phyloP scores from a whole-genome alignment of 1,139 yeast species.

The Candida pseudoviswanathii region DNA sequence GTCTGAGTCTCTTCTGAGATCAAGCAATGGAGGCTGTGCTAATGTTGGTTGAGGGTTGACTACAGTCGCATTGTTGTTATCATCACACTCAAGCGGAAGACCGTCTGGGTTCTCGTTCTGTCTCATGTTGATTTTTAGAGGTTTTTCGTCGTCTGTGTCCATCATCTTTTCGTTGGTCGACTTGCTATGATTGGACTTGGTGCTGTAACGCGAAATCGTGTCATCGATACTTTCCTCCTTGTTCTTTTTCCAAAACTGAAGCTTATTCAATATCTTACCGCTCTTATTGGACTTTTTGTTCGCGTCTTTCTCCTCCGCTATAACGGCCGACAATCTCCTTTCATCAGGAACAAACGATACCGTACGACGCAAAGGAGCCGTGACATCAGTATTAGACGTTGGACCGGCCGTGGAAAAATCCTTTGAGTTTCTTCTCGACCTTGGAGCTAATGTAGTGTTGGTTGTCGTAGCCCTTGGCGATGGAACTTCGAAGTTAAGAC shows the following conservation, averaged over 20 bases:
- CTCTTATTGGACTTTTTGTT: constrained; percentile 22
- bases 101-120: constrained; percentile 9
- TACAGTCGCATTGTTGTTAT: not conserved
- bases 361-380: constrained; percentile 20
- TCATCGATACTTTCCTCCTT: constrained; percentile 15
- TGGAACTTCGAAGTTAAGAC: constrained; percentile 10
- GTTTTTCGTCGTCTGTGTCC: constrained; percentile 9
- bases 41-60: not conserved
- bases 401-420: constrained; percentile 12
- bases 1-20: constrained; percentile 2
- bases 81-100: not conserved
- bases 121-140: constrained; percentile 7
- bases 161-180: constrained; percentile 6
- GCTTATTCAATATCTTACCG: constrained; percentile 32
- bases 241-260: constrained; percentile 46
- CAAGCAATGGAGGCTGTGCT: not conserved
- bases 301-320: constrained; percentile 15
- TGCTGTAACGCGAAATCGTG: constrained; percentile 12
- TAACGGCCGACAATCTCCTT: constrained; percentile 18
- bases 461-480: constrained; percentile 6
- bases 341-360: constrained; percentile 42
- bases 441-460: constrained; percentile 2
- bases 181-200: constrained; percentile 11
- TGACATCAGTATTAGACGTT: not conserved
- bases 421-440: constrained; percentile 10